phyloP scores from a whole-genome alignment of 306 rosid genomes.

The Lagenaria siceraria region DNA sequence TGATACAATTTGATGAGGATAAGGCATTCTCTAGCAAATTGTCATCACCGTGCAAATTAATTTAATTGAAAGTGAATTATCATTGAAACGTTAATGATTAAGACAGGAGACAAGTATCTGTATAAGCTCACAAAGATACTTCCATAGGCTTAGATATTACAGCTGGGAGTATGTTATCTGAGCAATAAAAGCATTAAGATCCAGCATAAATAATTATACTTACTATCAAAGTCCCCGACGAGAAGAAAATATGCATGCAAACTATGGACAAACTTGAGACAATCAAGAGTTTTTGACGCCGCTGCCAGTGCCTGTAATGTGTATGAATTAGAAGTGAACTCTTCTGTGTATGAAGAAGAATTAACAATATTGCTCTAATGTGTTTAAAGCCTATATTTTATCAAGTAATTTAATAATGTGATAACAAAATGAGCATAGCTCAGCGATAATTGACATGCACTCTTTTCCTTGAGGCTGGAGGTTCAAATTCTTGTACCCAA shows the following conservation, averaged over 20 bases:
- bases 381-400: neutral
- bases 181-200: neutral
- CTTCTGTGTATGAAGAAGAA: neutral
- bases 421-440: neutral
- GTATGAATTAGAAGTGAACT: neutral
- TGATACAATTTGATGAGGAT: neutral
- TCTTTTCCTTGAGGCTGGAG: neutral
- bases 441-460: too few species aligned
- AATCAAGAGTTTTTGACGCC: constrained; percentile 91
- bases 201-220: constrained; percentile 26
- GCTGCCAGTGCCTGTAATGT: constrained; percentile 83
- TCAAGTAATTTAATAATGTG: neutral
- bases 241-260: constrained; percentile 85
- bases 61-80: neutral
- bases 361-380: neutral
- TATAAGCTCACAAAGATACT: neutral
- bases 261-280: constrained; percentile 75
- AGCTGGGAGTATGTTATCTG: neutral
- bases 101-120: neutral
- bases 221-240: constrained; percentile 70
- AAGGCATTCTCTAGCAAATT: neutral
- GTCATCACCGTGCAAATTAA: neutral
- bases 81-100: neutral
- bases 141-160: neutral
- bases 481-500: neutral